Base-by-base conservation (phyloP, 2,329 filamentous ascomycete genomes). In the Pseudopyrenochaeta lycopersici region DNA sequence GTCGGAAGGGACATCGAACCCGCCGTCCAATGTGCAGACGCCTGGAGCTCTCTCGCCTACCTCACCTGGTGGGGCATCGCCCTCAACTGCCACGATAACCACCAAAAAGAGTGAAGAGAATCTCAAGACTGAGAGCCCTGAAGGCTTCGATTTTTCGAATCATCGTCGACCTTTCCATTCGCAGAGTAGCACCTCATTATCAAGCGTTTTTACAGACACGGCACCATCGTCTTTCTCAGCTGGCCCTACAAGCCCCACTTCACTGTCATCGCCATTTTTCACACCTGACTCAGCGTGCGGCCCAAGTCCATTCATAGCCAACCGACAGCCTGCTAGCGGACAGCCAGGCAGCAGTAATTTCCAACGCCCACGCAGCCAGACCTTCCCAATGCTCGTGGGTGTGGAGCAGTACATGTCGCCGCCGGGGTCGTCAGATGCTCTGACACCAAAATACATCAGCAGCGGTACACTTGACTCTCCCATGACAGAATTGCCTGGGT, bases 291-390 rank as follows among this genome's bases (percentile, higher is more conserved):
- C 87, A 11, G 87, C 87, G 52, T 82, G 83, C 45, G 72, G 78
- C n/a, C 75, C 78, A 3, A 78, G 88, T 47, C 84, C 86, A 1
- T 95, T 93, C 70, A 80, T 84, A 52, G 79, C 82, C 20, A 82
- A 79, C 7, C 80, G 80, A 51, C 81, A 84, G 58, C 52, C 62
- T 41, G 77, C 79, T 21, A 80, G 79, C 53, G 78, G 80, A 31
- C 78, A 79, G 48, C 79, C 77, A 33, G 73, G 76, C 38, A 77
- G 76, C 51, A 78, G 80, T 47, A 86, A 85, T 65, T 87, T 88
- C 61, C 88, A 90, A 65, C 84, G 91, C 50, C 91, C 90, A n/a
- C 84, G 92, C 68, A 95, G 91, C 73, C 92, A 96, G 74, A 96
- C 92, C 0, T 92, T 96, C 59, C 91, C 92, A 1, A 87, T 88